Evolutionary conservation across 192 early-diverging fungal genomes (phyloP).

Genomic region (Oehlia diaphana): DNA sequence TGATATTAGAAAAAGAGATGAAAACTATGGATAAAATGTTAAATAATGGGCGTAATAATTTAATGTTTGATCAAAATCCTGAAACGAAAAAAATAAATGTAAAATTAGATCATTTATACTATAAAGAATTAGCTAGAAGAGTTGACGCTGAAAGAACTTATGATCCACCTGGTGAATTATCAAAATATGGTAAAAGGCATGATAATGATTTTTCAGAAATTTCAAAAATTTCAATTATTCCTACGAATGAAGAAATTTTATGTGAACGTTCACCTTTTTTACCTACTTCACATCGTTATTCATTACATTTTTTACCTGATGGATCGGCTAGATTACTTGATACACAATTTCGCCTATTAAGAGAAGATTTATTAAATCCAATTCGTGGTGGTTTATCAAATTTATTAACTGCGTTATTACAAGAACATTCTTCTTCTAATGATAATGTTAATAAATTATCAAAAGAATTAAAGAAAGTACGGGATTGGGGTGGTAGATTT

Average conservation of each 20-base stretch:
- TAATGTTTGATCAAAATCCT: too few relatives aligned
- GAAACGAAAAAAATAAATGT: too few relatives aligned
- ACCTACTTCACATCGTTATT: conserved; percentile 37
- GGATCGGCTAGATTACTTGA: conserved; percentile 54
- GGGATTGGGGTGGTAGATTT: not conserved
- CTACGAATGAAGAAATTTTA: conserved; percentile 53
- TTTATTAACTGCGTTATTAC: conserved; percentile 32
- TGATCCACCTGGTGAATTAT: conserved; percentile 34
- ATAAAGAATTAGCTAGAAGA: not conserved
- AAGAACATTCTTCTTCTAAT: not conserved
- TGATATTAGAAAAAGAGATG: conserved; percentile 19
- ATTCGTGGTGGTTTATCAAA: conserved; percentile 41
- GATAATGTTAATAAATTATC: too few relatives aligned
- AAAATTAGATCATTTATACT: too few relatives aligned
- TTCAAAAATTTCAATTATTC: conserved; percentile 48
- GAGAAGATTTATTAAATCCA: conserved; percentile 58
- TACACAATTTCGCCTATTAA: conserved; percentile 58
- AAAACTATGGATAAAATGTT: conserved; percentile 13
- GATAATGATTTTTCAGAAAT: conserved; percentile 56
- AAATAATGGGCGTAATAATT: not conserved
- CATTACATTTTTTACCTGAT: conserved; percentile 47
- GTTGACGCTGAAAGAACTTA: not conserved
- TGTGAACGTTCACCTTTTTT: conserved; percentile 43
- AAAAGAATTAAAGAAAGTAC: conserved; percentile 6
- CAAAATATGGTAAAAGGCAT: conserved; percentile 43